These are phyloP conservation scores for Russula sp. DNA, from an alignment of 768 basidiomycete species.

Conservation along the genomic window DNA sequence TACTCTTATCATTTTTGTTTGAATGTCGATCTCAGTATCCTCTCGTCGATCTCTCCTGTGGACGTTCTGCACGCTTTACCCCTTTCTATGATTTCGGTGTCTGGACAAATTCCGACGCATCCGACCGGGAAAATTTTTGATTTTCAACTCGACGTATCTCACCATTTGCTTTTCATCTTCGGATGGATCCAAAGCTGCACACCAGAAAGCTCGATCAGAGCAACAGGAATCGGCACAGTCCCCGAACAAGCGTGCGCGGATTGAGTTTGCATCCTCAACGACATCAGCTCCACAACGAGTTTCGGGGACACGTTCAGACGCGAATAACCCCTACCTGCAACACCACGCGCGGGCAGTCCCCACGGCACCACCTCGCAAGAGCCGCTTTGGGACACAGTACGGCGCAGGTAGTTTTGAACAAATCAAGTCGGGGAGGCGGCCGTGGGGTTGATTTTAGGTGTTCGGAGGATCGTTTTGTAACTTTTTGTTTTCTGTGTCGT, in stretches of 20 bases:
- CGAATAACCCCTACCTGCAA: constrained; percentile 26
- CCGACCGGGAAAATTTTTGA: not conserved
- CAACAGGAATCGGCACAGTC: constrained; percentile 38
- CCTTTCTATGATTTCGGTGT: not conserved
- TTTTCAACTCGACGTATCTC: not conserved
- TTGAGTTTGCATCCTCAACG: constrained; percentile 42
- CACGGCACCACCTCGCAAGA: constrained; percentile 20
- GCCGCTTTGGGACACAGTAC: constrained; percentile 21
- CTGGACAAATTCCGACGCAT: not conserved
- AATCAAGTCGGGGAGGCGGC: constrained; percentile 12
- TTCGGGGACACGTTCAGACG: constrained; percentile 5
- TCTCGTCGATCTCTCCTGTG: constrained; percentile 2
- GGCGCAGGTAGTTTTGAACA: constrained; percentile 15
- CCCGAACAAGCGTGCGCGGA: constrained; percentile 42
- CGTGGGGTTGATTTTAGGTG: constrained; percentile 12
- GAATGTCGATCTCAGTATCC: not conserved
- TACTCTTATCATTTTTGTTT: not conserved
- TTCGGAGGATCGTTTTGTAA: not conserved
- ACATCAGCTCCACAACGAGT: constrained; percentile 14
- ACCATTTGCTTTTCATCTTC: not conserved
- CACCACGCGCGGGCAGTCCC: constrained; percentile 16
- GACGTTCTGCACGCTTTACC: not conserved
- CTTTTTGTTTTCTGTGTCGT: not conserved
- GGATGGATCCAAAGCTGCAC: constrained; percentile 37
- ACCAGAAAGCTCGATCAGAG: constrained; percentile 44